These are phyloP conservation scores for Amanita fuliginea DNA, from an alignment of 768 basidiomycete species.

Conservation along the genomic window DNA sequence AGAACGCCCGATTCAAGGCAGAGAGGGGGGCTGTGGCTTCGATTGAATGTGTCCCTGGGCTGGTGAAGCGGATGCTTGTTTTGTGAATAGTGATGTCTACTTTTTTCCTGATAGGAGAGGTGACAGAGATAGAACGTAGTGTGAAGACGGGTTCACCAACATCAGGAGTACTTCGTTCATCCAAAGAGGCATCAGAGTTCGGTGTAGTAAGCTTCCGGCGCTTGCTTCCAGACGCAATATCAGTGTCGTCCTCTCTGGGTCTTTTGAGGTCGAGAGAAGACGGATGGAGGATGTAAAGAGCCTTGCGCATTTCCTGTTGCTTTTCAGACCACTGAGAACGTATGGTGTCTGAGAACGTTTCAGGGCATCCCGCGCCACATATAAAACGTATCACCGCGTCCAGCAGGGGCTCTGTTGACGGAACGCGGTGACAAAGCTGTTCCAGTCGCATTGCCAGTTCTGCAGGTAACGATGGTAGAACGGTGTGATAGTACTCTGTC, in stretches of 20 bases:
- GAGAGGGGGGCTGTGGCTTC: constrained; percentile 43
- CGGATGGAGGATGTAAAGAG: constrained; percentile 19
- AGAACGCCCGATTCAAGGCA: constrained; percentile 46
- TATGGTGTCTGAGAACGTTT: not conserved
- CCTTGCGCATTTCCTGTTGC: constrained; percentile 19
- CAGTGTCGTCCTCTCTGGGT: constrained; percentile 21
- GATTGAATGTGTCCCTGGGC: constrained; percentile 34
- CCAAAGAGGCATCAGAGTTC: constrained; percentile 5
- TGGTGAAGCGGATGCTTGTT: constrained; percentile 38
- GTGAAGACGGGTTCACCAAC: constrained; percentile 42
- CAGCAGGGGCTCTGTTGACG: constrained; percentile 23
- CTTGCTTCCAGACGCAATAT: constrained; percentile 18
- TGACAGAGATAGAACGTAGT: constrained; percentile 54
- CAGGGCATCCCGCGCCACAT: constrained; percentile 23
- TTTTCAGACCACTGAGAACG: constrained; percentile 24
- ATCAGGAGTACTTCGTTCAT: constrained; percentile 8
- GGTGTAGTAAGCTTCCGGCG: constrained; percentile 19
- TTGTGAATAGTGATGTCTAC: constrained; percentile 51
- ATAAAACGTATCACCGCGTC: constrained; percentile 34
- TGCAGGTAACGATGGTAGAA: constrained; percentile 21
- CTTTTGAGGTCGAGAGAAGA: constrained; percentile 20
- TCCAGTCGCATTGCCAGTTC: constrained; percentile 23
- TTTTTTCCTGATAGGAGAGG: constrained; percentile 69
- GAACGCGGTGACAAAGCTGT: constrained; percentile 18
- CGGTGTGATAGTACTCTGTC: constrained; percentile 20